A percentile compares a stretch with the other conserved stretches of the same genome.
Evolutionary conservation across 2,329 filamentous ascomycete genomes (phyloP).

Genomic region (Fusarium mangiferae): DNA sequence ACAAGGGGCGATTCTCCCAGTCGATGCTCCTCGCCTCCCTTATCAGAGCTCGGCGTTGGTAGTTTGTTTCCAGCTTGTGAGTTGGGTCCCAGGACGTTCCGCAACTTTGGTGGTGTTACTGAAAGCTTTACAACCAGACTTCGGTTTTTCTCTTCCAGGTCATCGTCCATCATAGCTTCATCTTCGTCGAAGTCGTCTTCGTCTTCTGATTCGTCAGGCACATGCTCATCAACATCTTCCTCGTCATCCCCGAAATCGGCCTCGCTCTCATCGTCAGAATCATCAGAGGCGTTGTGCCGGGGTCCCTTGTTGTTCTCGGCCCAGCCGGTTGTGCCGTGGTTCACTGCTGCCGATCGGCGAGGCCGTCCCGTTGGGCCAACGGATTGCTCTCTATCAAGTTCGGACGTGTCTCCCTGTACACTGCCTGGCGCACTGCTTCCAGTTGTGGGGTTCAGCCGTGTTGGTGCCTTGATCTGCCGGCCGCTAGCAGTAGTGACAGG

Average conservation of each 20-base stretch:
- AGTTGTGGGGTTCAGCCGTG: slow-evolving; percentile 71
- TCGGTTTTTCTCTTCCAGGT: slow-evolving; percentile 59
- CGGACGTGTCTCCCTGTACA: slow-evolving; percentile 57
- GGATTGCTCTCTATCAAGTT: slow-evolving; percentile 53
- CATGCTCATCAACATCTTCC: slow-evolving; percentile 74
- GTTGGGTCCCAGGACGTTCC: slow-evolving; percentile 44
- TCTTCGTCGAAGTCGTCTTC: slow-evolving; percentile 69
- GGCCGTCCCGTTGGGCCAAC: slow-evolving; percentile 60
- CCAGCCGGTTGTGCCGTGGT: slow-evolving; percentile 64
- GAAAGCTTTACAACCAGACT: slow-evolving; percentile 82
- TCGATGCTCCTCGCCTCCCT: slow-evolving; percentile 22
- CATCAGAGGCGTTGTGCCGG: slow-evolving; percentile 59
- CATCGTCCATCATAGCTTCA: slow-evolving; percentile 65
- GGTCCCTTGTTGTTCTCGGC: slow-evolving; percentile 47
- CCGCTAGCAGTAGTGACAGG: slow-evolving; percentile 83
- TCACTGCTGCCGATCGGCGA: slow-evolving; percentile 60
- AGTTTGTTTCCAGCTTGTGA: slow-evolving; percentile 38
- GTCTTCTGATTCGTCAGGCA: slow-evolving; percentile 69
- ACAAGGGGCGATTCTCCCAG: slow-evolving; percentile 25
- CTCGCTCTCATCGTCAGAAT: slow-evolving; percentile 74
- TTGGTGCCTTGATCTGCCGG: slow-evolving; percentile 79
- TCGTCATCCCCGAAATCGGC: slow-evolving; percentile 82
- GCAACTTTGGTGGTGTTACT: slow-evolving; percentile 56
- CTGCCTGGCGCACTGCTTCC: slow-evolving; percentile 60
- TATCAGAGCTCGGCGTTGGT: slow-evolving; percentile 36